A percentile compares a stretch with the other conserved stretches of the same genome.
phyloP scores from a whole-genome alignment of 768 basidiomycete genomes.

The Ramaria sp. region DNA sequence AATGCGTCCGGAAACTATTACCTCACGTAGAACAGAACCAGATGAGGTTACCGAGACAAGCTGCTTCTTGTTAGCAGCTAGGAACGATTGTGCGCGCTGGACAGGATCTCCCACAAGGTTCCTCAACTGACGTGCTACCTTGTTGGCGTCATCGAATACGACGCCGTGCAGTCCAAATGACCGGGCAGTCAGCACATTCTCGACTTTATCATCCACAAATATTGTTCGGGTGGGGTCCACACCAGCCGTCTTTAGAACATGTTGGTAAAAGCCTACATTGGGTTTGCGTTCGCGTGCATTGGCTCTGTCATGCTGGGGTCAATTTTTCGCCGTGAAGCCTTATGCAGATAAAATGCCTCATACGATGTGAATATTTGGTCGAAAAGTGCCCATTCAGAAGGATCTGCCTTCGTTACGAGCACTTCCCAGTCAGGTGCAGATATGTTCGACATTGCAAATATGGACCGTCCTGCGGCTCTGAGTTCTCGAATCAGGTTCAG shows the following conservation, averaged over 20 bases:
- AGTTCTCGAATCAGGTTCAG: conserved; percentile 33
- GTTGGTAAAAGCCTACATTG: conserved; percentile 40
- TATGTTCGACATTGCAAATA: conserved; percentile 54
- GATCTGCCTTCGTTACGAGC: conserved; percentile 33
- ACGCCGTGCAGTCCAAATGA: conserved; percentile 48
- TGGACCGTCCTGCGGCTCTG: conserved; percentile 27
- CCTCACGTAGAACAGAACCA: conserved; percentile 30
- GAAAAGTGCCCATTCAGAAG: conserved; percentile 30
- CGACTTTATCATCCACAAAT: conserved; percentile 51
- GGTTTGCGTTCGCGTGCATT: conserved; percentile 45
- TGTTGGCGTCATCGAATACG: conserved; percentile 32
- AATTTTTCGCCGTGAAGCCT: too few species aligned
- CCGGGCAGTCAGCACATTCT: conserved; percentile 47
- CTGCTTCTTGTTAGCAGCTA: conserved; percentile 28
- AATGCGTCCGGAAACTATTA: neutral
- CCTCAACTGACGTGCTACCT: conserved; percentile 35
- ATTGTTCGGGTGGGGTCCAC: conserved; percentile 36
- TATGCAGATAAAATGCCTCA: neutral
- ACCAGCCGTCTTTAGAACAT: conserved; percentile 34
- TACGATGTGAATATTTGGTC: conserved; percentile 42
- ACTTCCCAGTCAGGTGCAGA: conserved; percentile 40
- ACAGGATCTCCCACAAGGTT: conserved; percentile 39
- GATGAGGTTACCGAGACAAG: conserved; percentile 35
- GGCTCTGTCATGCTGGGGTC: conserved; percentile 12
- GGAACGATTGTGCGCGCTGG: conserved; percentile 30